A percentile compares a stretch with the other conserved stretches of the same genome.
These are phyloP conservation scores for Penicillium sp. DNA, from an alignment of 2,329 filamentous ascomycete species.

Conservation along the genomic window DNA sequence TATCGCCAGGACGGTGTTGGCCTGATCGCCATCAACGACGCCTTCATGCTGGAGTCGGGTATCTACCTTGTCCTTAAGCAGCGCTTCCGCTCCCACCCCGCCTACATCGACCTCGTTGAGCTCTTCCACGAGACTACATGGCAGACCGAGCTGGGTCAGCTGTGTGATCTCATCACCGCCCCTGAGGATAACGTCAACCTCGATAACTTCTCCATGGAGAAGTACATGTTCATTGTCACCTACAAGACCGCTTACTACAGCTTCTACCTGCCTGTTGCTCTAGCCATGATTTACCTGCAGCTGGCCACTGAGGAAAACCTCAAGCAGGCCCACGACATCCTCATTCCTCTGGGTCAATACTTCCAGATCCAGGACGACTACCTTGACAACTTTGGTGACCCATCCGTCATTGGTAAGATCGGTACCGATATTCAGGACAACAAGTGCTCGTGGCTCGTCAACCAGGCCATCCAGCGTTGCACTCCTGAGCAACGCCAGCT, in stretches of 20 bases:
- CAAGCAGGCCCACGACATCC: slow-evolving; percentile 82
- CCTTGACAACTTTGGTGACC: slow-evolving; percentile 94
- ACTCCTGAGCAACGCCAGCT: slow-evolving; percentile 82
- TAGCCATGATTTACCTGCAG: slow-evolving; percentile 82
- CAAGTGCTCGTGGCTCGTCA: slow-evolving; percentile 98
- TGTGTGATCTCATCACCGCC: slow-evolving; percentile 91
- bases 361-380: slow-evolving; percentile 99
- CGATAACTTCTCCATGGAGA: slow-evolving; percentile 90
- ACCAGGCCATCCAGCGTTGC: slow-evolving; percentile 80
- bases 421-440: slow-evolving; percentile 99
- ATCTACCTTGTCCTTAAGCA: slow-evolving; percentile 94
- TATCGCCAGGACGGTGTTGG: slow-evolving; percentile 86
- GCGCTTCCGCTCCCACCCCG: slow-evolving; percentile 82
- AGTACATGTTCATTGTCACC: slow-evolving; percentile 94
- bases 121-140: slow-evolving; percentile 93
- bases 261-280: slow-evolving; percentile 94
- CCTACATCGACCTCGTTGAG: slow-evolving; percentile 89
- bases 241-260: slow-evolving; percentile 99
- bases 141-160: slow-evolving; percentile 94
- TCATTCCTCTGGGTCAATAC: slow-evolving; percentile 97
- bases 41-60: slow-evolving; percentile 87
- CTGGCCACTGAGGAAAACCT: slow-evolving; percentile 86
- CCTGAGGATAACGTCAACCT: slow-evolving; percentile 92
- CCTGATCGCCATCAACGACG: slow-evolving; percentile 97
- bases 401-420: slow-evolving; percentile 93